Base-by-base conservation (phyloP, 805 yeast genomes). In the Barnettozyma californica region DNA sequence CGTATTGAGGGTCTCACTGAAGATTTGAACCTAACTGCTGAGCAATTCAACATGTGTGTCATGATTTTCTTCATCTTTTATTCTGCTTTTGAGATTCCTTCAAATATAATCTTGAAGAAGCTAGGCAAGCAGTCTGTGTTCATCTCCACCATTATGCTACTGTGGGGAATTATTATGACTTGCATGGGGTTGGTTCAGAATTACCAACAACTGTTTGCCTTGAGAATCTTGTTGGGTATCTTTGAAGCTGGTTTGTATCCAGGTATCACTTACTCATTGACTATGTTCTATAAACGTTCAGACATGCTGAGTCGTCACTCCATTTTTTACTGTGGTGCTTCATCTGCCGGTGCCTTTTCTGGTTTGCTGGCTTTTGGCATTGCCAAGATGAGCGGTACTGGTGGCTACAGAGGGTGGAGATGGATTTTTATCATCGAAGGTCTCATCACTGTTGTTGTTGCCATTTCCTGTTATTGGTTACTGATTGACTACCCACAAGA, bases 31-130 rank as follows among this genome's bases (percentile, higher is more conserved):
- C 50, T 75, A 21, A 52, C 61, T 1, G 65, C 64, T 3, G 56
- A 53, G 20, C 71, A 75, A 50, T 74, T 64, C 52, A 65, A 69
- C 16, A 65, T 63, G 16, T 68, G 69, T 42, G 72, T 72, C 11
- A 68, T 77, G n/a, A 68, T 76, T 0, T 68, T 74, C 42, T 76
- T 65, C 52, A 69, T 67, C 4, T 70, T 78, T 1, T 76, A 76
- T 45, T 52, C 65, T 11, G 27, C 61, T 3, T 64, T 66, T 65
- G 61, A 61, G 59, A 54, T 69, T 50, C 50, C 74, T 57, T 68
- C 65, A 58, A 49, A 75, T 61, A 43, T 49, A 35, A 9, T 50
- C 7, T 26, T 52, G 16, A 52, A 48, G 35, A 52, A 45, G 33
- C 6, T 50, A 26, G 52, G 52, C 2, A 67, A 68, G 45, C 82